phyloP scores from a whole-genome alignment of 768 basidiomycete species.

The Panaeolus cyanescens region DNA sequence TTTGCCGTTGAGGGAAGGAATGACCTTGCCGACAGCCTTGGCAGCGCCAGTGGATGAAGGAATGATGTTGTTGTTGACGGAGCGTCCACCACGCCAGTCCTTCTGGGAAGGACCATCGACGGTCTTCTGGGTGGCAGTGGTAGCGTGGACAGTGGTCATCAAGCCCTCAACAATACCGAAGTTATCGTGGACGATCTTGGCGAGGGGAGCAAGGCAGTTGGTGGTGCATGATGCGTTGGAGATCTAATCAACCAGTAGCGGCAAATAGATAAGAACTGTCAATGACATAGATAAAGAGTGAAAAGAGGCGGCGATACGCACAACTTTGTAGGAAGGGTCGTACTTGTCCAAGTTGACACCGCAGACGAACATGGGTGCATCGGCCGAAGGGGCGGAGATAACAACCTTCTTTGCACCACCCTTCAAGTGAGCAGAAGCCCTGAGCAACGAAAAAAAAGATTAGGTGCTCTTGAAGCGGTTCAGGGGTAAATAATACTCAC shows the following conservation, averaged over 20 bases:
- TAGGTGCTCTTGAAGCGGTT: constrained; percentile 5
- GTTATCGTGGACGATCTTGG: constrained; percentile 97
- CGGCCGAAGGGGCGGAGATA: constrained; percentile 98
- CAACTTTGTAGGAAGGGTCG: constrained; percentile 85
- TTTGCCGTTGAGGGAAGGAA: constrained; percentile 95
- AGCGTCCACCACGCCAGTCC: constrained; percentile 97
- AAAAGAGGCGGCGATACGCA: constrained; percentile 37
- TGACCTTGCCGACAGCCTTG: constrained; percentile 99
- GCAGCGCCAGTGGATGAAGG: constrained; percentile 98
- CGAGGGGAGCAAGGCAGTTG: constrained; percentile 99
- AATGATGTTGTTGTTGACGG: constrained; percentile 98
- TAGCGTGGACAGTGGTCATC: constrained; percentile 98
- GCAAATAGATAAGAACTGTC: constrained; percentile 8
- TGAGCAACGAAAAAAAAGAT: constrained; percentile 27
- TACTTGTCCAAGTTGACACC: constrained; percentile 96
- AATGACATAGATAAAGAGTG: background rate
- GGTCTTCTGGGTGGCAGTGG: constrained; percentile 94
- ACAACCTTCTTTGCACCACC: constrained; percentile 99
- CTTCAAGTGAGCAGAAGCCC: constrained; percentile 91
- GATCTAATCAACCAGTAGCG: constrained; percentile 48
- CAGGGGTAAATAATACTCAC: constrained; percentile 34
- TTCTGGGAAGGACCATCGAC: constrained; percentile 94
- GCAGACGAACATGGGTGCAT: constrained; percentile 92
- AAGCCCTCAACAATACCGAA: constrained; percentile 95
- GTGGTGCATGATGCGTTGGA: constrained; percentile 99